These are phyloP conservation scores for Aristolochia californica DNA, from an alignment of 164 flowering plant species.

Conservation along the genomic window DNA sequence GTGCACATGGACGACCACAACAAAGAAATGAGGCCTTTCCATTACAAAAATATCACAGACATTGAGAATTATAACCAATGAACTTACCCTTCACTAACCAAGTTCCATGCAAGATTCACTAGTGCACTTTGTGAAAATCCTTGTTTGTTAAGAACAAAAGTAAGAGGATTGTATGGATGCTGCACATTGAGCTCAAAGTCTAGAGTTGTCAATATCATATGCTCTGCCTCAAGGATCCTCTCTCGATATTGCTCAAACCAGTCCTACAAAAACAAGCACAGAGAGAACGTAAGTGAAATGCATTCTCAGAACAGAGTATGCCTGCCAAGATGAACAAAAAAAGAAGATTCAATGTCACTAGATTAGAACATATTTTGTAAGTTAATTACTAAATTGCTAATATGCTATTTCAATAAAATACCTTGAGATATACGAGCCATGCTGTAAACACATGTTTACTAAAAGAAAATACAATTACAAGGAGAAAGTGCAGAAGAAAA, in stretches of 20 bases:
- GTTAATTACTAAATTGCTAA: too few relatives aligned
- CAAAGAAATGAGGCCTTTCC: not conserved
- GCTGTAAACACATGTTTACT: too few relatives aligned
- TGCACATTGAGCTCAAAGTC: constrained; percentile 89
- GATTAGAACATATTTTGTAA: too few relatives aligned
- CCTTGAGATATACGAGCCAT: too few relatives aligned
- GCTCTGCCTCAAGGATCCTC: constrained; percentile 75
- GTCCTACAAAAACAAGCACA: constrained; percentile 38
- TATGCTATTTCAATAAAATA: too few relatives aligned
- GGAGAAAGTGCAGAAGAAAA: not conserved
- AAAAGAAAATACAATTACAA: not conserved
- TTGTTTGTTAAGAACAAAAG: constrained; percentile 65
- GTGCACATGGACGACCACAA: not conserved
- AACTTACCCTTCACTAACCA: constrained; percentile 89
- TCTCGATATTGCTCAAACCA: constrained; percentile 95
- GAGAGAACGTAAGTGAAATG: not conserved
- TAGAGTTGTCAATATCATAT: constrained; percentile 74
- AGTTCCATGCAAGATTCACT: constrained; percentile 67
- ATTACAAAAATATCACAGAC: not conserved
- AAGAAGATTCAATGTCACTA: too few relatives aligned
- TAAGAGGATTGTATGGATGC: constrained; percentile 82
- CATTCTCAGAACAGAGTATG: not conserved
- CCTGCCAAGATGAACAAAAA: too few relatives aligned
- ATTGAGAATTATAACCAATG: not conserved
- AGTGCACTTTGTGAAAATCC: constrained; percentile 69